A percentile compares a stretch with the other conserved stretches of the same genome.
These are phyloP conservation scores for Neurospora sp. DNA, from an alignment of 495 filamentous ascomycete genomes.

Conservation along the genomic window DNA sequence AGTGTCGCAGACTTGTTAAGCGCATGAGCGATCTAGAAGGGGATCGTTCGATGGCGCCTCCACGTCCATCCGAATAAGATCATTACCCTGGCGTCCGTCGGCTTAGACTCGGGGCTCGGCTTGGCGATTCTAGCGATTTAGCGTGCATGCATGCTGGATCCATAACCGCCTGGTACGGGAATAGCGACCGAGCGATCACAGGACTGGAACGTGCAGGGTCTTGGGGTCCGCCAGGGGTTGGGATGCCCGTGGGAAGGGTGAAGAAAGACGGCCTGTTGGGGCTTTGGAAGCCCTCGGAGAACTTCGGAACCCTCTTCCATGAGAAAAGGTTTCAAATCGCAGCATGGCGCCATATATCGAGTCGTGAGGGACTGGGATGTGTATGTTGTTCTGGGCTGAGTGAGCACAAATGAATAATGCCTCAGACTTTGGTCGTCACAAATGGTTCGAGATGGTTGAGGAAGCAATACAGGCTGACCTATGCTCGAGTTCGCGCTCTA, in stretches of 20 bases:
- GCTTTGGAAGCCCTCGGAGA: background rate
- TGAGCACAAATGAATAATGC: background rate
- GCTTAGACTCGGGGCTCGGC: background rate
- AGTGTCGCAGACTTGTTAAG: constrained; percentile 74
- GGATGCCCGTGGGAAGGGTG: background rate
- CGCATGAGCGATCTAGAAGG: constrained; percentile 29
- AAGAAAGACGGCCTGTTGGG: background rate
- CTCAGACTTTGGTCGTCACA: background rate
- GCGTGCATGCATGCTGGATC: background rate
- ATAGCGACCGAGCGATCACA: background rate
- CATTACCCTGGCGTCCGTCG: background rate
- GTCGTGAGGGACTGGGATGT: background rate
- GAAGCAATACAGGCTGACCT: background rate
- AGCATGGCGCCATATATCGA: background rate
- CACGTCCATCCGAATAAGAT: background rate
- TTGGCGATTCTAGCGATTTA: background rate
- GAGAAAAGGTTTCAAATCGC: background rate
- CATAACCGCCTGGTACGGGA: background rate
- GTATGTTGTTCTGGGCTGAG: background rate
- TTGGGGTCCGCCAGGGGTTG: background rate
- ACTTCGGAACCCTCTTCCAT: background rate
- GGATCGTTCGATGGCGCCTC: background rate
- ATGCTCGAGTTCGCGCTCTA: background rate
- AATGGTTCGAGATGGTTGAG: background rate
- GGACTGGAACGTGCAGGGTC: background rate